Evolutionary conservation across 345 rosid genomes (phyloP), one percentile per base, ranked within the genome.

Genomic region (Angophora floribunda): DNA sequence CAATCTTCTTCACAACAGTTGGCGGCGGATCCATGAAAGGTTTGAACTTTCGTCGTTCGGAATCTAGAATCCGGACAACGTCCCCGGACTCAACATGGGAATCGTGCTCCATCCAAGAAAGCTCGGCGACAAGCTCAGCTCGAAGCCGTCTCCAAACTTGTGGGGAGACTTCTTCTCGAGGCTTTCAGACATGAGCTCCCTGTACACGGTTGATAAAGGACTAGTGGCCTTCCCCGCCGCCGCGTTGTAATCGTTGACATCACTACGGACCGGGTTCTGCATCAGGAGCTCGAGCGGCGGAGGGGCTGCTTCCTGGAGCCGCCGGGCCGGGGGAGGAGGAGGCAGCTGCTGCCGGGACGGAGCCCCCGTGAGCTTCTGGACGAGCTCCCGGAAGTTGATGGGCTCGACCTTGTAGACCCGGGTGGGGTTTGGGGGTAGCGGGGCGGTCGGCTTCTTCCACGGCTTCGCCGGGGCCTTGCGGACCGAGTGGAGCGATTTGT

Each of bases 381-480:
- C 99, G 92, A 97, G 93, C 65, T 94, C 97, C 87, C 95, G 90
- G 94, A 97, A 97, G 91, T 97, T 92, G 9, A 92, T 86, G 55
- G 98, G 94, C 28, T 96, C 96, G 13, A 97, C 99, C 89, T 87
- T 91, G 96, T 97, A 97, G n/a, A 97, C 94, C 82, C 90, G 93
- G 0, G 98, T 94, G 19, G 94, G 93, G 85, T 89, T 93, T 19
- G 97, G 95, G 47, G 96, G 95, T 86, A 92, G 87, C 19, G 95
- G 97, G 13, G 95, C 96, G 44, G 94, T 91, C 2, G 94, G 96
- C 90, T 94, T 94, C 92, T 93, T 96, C 92, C 93, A 87, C 9
- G 96, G 93, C 89, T 97, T 97, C 44, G 92, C 9, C 17, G 93
- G 89, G 14, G 92, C 87, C 87, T 94, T 96, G 10, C 93, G 91